phyloP scores from a whole-genome alignment of 768 basidiomycete species.

The Mycena floridula region DNA sequence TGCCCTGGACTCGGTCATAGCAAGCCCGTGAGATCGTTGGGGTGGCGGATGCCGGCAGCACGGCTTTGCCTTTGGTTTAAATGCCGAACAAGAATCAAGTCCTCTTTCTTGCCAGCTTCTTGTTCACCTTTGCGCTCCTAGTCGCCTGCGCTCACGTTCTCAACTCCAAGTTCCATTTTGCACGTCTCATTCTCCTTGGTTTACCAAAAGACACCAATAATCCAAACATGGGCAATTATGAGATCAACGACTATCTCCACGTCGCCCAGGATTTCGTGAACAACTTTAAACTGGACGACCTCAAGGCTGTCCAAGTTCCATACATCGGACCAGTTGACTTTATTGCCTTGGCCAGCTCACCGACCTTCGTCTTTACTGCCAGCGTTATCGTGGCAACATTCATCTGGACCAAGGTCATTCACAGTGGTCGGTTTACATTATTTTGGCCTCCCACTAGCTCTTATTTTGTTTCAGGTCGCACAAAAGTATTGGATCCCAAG shows the following conservation, averaged over 20 bases:
- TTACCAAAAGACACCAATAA: conserved; percentile 28
- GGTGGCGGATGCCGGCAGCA: too few species aligned
- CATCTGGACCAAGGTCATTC: conserved; percentile 49
- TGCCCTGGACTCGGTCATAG: too few species aligned
- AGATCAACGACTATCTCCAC: conserved; percentile 14
- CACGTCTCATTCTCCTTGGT: conserved; percentile 59
- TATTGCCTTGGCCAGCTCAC: conserved; percentile 29
- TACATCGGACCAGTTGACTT: conserved; percentile 30
- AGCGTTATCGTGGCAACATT: conserved; percentile 42
- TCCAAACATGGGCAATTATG: conserved; percentile 12
- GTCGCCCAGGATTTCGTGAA: conserved; percentile 12
- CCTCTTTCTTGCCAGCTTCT: conserved; percentile 49
- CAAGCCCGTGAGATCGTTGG: too few species aligned
- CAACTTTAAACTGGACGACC: conserved; percentile 19
- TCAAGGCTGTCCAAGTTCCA: conserved; percentile 29
- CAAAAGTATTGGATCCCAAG: conserved; percentile 66
- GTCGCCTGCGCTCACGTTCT: conserved; percentile 36
- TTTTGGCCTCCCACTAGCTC: not conserved
- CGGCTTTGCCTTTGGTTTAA: too few species aligned
- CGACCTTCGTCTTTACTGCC: conserved; percentile 47
- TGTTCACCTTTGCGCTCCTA: conserved; percentile 42
- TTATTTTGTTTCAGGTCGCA: conserved; percentile 40
- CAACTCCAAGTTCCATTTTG: conserved; percentile 50
- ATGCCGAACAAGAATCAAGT: conserved; percentile 57
- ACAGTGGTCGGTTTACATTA: conserved; percentile 27